A percentile compares a stretch with the other conserved stretches of the same genome.
Conservation (phyloP, 1,284 basidiomycete genomes). For the Pseudozyma tsukubaensis region DNA sequence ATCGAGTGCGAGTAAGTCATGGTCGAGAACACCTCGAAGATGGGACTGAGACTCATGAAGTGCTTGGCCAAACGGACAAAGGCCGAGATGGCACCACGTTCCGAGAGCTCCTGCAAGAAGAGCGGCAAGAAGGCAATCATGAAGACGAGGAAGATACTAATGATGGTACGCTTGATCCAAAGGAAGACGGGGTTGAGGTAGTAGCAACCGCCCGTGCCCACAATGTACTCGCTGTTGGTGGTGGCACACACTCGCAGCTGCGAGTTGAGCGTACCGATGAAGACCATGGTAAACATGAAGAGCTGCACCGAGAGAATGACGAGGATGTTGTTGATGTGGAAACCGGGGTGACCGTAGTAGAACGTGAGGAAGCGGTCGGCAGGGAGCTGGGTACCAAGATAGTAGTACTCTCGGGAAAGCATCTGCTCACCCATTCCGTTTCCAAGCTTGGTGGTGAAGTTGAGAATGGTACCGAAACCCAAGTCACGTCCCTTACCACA, state of each 20-base stretch:
- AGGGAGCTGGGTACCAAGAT: conserved; percentile 97
- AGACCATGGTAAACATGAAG: conserved; percentile 68
- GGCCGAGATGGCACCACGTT: conserved; percentile 67
- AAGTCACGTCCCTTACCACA: conserved; percentile 99
- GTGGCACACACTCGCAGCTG: conserved; percentile 63
- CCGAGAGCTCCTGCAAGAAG: conserved; percentile 68
- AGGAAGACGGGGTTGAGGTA: conserved; percentile 67
- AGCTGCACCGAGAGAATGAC: conserved; percentile 68
- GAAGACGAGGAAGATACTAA: conserved; percentile 69
- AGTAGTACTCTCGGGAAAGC: conserved; percentile 99
- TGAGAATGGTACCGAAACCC: conserved; percentile 97
- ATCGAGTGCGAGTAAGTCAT: conserved; percentile 69
- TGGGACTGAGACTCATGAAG: conserved; percentile 65
- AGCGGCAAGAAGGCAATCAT: conserved; percentile 69
- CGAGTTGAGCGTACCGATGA: conserved; percentile 67
- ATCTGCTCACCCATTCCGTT: conserved; percentile 99
- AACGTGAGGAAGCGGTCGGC: conserved; percentile 98
- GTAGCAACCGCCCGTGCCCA: conserved; percentile 67
- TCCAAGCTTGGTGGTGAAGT: conserved; percentile 99
- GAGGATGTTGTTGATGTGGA: conserved; percentile 99
- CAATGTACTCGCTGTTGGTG: conserved; percentile 65
- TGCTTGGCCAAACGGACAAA: conserved; percentile 67
- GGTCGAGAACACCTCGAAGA: conserved; percentile 69
- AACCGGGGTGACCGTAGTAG: conserved; percentile 99
- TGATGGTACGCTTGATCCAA: conserved; percentile 69